Evolutionary conservation across 1,284 basidiomycete species (phyloP).

Genomic region (Xerocomus minutiporus): DNA sequence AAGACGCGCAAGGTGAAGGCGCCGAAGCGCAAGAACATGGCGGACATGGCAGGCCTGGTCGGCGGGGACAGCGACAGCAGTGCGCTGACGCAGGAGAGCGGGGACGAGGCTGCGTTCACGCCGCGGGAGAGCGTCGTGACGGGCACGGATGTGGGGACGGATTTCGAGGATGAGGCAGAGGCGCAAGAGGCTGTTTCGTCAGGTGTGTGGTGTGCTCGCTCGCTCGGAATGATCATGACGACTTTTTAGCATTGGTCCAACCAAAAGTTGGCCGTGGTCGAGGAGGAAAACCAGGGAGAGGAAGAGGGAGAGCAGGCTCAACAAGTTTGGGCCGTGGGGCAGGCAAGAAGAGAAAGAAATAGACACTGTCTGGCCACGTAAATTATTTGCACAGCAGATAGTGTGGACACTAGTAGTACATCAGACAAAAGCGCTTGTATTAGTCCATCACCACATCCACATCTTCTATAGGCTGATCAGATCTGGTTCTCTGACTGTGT

Average conservation of each 20-base stretch:
- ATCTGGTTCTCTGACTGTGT: conserved; percentile 33
- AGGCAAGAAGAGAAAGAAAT: conserved; percentile 32
- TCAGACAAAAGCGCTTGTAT: conserved; percentile 1
- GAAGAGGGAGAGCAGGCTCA: conserved; percentile 28
- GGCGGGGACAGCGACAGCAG: conserved; percentile 78
- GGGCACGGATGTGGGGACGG: conserved; percentile 66
- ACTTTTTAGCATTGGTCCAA: conserved; percentile 17
- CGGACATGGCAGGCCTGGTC: conserved; percentile 61
- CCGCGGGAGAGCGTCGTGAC: conserved; percentile 59
- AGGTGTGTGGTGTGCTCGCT: conserved; percentile 37
- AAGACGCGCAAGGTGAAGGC: conserved; percentile 27
- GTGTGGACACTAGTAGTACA: conserved; percentile 9
- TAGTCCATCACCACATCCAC: conserved; percentile 34
- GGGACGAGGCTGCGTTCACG: conserved; percentile 57
- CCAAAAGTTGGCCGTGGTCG: conserved; percentile 26
- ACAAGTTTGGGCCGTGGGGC: conserved; percentile 24
- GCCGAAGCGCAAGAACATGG: conserved; percentile 29
- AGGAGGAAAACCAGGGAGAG: conserved; percentile 24
- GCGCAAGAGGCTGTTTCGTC: conserved; percentile 48
- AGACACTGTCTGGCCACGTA: conserved; percentile 7
- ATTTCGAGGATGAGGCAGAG: conserved; percentile 60
- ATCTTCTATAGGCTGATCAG: conserved; percentile 23
- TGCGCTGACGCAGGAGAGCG: conserved; percentile 73
- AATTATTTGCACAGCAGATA: conserved; percentile 2
- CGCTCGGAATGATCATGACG: conserved; percentile 14